Conservation (phyloP, 2,329 filamentous ascomycete genomes). For the Stachybotrys chlorohalonatus region DNA sequence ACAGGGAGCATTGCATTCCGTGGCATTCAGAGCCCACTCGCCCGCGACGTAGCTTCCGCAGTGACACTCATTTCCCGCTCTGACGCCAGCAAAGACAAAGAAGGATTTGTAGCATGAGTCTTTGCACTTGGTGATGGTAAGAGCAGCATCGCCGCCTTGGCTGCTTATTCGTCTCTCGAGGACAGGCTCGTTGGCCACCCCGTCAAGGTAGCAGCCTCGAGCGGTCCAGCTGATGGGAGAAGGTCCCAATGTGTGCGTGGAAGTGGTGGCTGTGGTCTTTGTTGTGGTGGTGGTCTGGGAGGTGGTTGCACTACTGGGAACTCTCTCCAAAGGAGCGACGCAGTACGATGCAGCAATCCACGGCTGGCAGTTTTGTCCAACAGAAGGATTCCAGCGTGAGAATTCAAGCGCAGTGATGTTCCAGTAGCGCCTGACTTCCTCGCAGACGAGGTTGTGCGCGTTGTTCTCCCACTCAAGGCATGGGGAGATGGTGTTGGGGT, state of each 20-base stretch:
- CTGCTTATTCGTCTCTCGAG: slow-evolving; percentile 21
- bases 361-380: slow-evolving; percentile 10
- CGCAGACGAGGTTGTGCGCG: slow-evolving; percentile 1
- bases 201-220: slow-evolving; percentile 30
- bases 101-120: slow-evolving; percentile 23
- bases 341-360: slow-evolving; percentile 14
- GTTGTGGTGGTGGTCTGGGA: slow-evolving; percentile 1
- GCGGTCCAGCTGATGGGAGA: slow-evolving; percentile 13
- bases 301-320: slow-evolving; percentile 4
- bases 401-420: slow-evolving; percentile 2
- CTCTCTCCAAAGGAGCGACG: slow-evolving; percentile 8
- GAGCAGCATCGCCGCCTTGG: slow-evolving; percentile 8
- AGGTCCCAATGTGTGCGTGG: slow-evolving; percentile 7
- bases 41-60: slow-evolving; percentile 23
- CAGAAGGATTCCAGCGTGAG: slow-evolving; percentile 13
- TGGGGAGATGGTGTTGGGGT: slow-evolving; percentile 1
- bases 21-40: slow-evolving; percentile 8
- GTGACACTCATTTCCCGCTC: slow-evolving; percentile 28
- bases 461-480: slow-evolving; percentile 1
- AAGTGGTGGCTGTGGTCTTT: slow-evolving; percentile 3
- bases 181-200: slow-evolving; percentile 14
- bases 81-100: slow-evolving; percentile 28
- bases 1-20: slow-evolving; percentile 21
- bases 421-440: background rate
- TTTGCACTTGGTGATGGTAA: slow-evolving; percentile 25